These are phyloP conservation scores for Gentiana straminea DNA, from an alignment of 257 asterid species.

Conservation along the genomic window DNA sequence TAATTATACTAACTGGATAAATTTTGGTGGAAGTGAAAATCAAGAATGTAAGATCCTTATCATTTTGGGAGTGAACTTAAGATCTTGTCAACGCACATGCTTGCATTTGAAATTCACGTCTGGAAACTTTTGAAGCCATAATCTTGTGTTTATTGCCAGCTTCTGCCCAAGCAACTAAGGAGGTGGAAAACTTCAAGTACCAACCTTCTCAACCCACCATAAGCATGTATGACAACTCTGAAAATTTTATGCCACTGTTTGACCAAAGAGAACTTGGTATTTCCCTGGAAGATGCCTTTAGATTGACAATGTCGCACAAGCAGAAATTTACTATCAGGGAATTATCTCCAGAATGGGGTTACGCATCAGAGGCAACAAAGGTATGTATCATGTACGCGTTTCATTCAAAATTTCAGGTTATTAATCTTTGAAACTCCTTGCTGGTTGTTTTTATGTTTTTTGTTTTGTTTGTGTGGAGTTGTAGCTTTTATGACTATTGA, in stretches of 20 bases:
- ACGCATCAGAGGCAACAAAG: conserved; percentile 72
- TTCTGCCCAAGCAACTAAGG: conserved; percentile 26
- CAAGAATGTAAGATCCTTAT: conserved; percentile 33
- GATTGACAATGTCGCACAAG: conserved; percentile 47
- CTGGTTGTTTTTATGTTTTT: no score
- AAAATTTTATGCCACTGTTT: conserved; percentile 31
- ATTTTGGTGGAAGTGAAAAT: conserved; percentile 25
- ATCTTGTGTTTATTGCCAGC: conserved; percentile 26
- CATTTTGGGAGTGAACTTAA: conserved; percentile 5
- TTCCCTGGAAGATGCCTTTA: conserved; percentile 31
- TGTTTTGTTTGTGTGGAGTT: no score
- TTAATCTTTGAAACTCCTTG: neutral
- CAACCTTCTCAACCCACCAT: conserved; percentile 28
- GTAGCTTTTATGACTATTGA: no score
- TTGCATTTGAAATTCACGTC: conserved; percentile 5
- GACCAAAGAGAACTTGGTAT: conserved; percentile 39
- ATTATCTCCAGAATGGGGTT: conserved; percentile 92
- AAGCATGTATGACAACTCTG: conserved; percentile 26
- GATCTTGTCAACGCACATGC: conserved; percentile 1
- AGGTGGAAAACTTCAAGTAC: conserved; percentile 27
- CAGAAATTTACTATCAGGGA: conserved; percentile 74
- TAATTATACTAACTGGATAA: conserved; percentile 12
- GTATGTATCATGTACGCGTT: conserved; percentile 23
- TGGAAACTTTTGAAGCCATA: conserved; percentile 11
- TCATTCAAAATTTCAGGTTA: neutral